Conservation (phyloP, 208 protist genomes). For the Trypanosomatidae sp. region DNA sequence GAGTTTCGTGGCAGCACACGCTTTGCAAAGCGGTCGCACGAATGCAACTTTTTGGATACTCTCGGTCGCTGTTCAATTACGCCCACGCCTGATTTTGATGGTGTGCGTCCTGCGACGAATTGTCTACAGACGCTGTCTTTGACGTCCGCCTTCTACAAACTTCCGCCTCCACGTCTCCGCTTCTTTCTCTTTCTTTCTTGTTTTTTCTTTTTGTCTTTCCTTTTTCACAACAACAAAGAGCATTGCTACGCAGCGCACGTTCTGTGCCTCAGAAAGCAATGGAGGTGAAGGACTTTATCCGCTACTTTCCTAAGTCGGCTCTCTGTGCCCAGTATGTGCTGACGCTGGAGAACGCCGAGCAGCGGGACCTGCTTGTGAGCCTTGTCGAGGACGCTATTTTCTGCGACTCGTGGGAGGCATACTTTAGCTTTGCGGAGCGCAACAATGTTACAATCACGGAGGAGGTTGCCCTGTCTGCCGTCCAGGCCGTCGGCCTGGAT, state of each 20-base stretch:
- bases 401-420: conserved; percentile 79
- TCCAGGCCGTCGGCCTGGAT: conserved; percentile 76
- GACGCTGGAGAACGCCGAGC: conserved; percentile 45
- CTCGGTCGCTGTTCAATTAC: too few relatives aligned
- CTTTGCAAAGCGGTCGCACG: too few relatives aligned
- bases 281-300: conserved; percentile 17
- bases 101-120: too few relatives aligned
- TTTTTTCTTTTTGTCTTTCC: background rate
- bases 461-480: conserved; percentile 56
- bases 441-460: conserved; percentile 50
- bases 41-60: too few relatives aligned
- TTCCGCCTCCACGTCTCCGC: too few relatives aligned
- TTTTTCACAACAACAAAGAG: too few relatives aligned
- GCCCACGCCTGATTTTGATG: too few relatives aligned
- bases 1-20: too few relatives aligned
- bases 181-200: too few relatives aligned
- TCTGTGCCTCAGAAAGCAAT: background rate
- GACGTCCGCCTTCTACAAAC: too few relatives aligned
- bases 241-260: too few relatives aligned
- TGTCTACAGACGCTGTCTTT: too few relatives aligned
- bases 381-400: conserved; percentile 73
- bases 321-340: conserved; percentile 45
- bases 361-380: conserved; percentile 38
- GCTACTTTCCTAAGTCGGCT: conserved; percentile 33
- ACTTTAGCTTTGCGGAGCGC: conserved; percentile 62